Base-by-base conservation (phyloP, 2,329 filamentous ascomycete genomes). In the Cladosporium sphaerospermum region DNA sequence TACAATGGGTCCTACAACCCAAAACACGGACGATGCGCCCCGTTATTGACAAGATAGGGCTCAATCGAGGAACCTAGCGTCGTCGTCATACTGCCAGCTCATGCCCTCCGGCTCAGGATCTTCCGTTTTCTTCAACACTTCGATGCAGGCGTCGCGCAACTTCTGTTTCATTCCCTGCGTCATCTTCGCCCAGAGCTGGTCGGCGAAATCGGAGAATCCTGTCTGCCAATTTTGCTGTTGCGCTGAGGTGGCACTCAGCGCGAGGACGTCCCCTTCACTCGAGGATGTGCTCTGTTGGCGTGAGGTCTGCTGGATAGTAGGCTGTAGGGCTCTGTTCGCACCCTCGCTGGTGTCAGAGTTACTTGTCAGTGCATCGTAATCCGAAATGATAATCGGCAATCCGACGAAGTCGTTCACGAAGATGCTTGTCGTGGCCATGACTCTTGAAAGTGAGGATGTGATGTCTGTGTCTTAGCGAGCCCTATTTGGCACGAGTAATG, bases 61-160 rank as follows among this genome's bases (percentile, higher is more conserved):
- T 61, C 57, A 66, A 45, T 65, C 64, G 45, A 66, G 60, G 40
- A 65, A 61, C 9, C 63, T 53, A 28, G 63, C 62, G 55, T 65
- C 64, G 43, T 64, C 60, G 50, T 66, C 62, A 23, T 57, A 62
- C 31, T 54, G 46, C 56, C 57, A 57, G n/a, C 41, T 42, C 32
- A 47, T 52, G 50, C 48, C 53, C 48, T 55, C 54, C 37, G 37
- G 43, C 31, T 56, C 55, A 23, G 45, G n/a, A 39, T 61, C 57
- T 11, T 64, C 62, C 13, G 61, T 64, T 45, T 60, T 58, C 14
- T 56, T 57, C 50, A 67, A 56, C 39, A 65, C 60, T 51, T 64
- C 62, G 4, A 61, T 53, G 40, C 61, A 63, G 6, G 60, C 62
- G 36, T 62, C 56, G 13, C 64, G 59, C 43, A 65, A 42, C 50